Conservation (phyloP, 306 rosid genomes). For the Abrus precatorius region DNA sequence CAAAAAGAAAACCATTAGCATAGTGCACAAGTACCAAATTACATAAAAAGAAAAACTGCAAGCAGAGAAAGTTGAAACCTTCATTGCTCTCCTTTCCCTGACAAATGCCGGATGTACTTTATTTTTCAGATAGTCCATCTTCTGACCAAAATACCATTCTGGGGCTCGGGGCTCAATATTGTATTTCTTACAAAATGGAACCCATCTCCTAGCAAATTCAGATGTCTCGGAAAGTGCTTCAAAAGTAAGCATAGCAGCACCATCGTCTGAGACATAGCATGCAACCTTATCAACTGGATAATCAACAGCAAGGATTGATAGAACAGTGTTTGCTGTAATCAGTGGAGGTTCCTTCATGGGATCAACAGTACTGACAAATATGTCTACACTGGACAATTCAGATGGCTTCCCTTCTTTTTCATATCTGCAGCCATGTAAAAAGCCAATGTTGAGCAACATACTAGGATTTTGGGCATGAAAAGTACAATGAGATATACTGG, state of each 20-base stretch:
- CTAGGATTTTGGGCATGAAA: constrained; percentile 12
- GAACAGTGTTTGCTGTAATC: constrained; percentile 94
- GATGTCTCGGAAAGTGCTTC: constrained; percentile 98
- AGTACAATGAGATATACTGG: not conserved
- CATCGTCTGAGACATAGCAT: constrained; percentile 99
- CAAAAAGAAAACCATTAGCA: constrained; percentile 8
- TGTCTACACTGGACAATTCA: constrained; percentile 73
- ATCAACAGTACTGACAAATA: constrained; percentile 98
- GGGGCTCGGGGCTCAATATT: constrained; percentile 95
- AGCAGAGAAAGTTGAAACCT: constrained; percentile 59
- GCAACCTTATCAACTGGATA: constrained; percentile 94
- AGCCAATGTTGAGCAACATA: constrained; percentile 39
- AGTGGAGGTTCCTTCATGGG: constrained; percentile 97
- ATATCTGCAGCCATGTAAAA: constrained; percentile 69
- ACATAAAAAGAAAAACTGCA: not conserved
- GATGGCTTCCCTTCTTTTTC: constrained; percentile 97
- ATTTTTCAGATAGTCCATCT: constrained; percentile 86
- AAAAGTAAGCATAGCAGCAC: constrained; percentile 99
- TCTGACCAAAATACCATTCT: constrained; percentile 90
- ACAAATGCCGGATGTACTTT: constrained; percentile 95
- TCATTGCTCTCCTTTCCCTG: constrained; percentile 96
- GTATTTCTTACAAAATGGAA: constrained; percentile 84
- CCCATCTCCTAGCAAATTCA: constrained; percentile 94
- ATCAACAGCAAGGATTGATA: constrained; percentile 92
- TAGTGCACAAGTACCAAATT: constrained; percentile 4